Base-by-base conservation (phyloP, 108 stramenopile species). In the Nitzschia palea region DNA sequence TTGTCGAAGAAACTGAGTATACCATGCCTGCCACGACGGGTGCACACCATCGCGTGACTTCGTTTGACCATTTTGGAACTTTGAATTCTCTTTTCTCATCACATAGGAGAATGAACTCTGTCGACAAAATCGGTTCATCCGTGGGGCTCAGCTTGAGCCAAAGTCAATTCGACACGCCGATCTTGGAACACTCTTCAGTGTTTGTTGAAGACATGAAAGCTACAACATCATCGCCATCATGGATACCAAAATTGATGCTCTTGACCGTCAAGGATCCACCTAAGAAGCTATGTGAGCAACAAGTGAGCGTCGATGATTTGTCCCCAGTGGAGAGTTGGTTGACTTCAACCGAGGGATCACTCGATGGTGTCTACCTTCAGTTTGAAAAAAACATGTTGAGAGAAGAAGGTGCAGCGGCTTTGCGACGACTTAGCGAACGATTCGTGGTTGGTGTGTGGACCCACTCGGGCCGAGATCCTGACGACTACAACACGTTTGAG, bases 341-440 rank as follows among this genome's bases (percentile, higher is more conserved):
- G 10, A 45, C 58, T 26, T 44, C 56, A 32, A 81, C 68, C 6
- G 67, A 76, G 5, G 78, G 81, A 22, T 70, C 74, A 26, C 63
- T 90, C 33, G 86, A 90, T 48, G 89, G 89, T 34, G 89, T 86
- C 2, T 90, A 90, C 44, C 70, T 90, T 14, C 89, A 90, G 65
- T 87, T 76, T 56, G 73, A 90, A 70, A 57, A 59, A 28, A 73
- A 82, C 62, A 87, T 90, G 86, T 32, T 83, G 57, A 74, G 76
- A 32, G 70, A 72, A 6, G 66, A 66, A 14, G 89, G 89, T 2
- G 74, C 76, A 2, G 50, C 61, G 2, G 65, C 70, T 10, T 54
- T 90, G 36, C 61, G 65, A 28, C 64, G 60, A 26, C 62, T 90
- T 30, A 73, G 74, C 34, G 34, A 68, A 50, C 57, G 71, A 34